phyloP scores from a whole-genome alignment of 2,329 filamentous ascomycete genomes.

The Chalaropsis thielavioides region DNA sequence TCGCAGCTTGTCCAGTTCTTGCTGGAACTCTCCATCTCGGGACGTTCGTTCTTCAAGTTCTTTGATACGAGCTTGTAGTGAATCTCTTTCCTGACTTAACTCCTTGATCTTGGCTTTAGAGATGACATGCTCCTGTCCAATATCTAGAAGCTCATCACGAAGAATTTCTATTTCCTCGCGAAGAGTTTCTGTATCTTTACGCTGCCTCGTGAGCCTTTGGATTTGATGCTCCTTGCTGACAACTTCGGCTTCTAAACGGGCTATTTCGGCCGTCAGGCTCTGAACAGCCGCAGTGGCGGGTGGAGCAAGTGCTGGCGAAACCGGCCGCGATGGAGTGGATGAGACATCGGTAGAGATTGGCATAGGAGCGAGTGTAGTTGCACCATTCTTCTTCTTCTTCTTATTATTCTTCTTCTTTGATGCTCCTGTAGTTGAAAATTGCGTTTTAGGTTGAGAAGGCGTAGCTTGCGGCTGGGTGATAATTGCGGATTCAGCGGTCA shows the following conservation, averaged over 20 bases:
- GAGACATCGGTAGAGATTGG: slow-evolving; percentile 17
- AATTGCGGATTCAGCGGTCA: slow-evolving; percentile 20
- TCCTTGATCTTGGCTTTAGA: slow-evolving; percentile 64
- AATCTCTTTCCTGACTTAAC: slow-evolving; percentile 40
- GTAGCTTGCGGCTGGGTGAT: slow-evolving; percentile 22
- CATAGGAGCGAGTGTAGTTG: slow-evolving; percentile 28
- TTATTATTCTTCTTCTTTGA: slow-evolving; percentile 63
- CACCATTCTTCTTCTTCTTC: slow-evolving; percentile 71
- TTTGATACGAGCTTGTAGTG: slow-evolving; percentile 32
- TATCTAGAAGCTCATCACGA: slow-evolving; percentile 60
- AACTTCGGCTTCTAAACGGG: slow-evolving; percentile 38
- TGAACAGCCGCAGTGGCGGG: slow-evolving; percentile 21
- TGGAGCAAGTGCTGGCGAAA: neutral
- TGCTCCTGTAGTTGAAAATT: slow-evolving; percentile 18
- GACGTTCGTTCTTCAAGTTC: slow-evolving; percentile 57
- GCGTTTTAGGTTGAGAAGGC: slow-evolving; percentile 19
- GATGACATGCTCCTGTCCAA: slow-evolving; percentile 73
- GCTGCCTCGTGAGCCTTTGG: slow-evolving; percentile 51
- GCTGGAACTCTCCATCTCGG: slow-evolving; percentile 13
- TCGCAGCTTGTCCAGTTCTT: slow-evolving; percentile 19
- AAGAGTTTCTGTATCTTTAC: slow-evolving; percentile 63
- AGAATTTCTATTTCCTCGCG: slow-evolving; percentile 76
- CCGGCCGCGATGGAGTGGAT: slow-evolving; percentile 5
- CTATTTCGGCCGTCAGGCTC: slow-evolving; percentile 35
- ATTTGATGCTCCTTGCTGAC: slow-evolving; percentile 59